A percentile compares a stretch with the other conserved stretches of the same genome.
phyloP scores from a whole-genome alignment of 2,329 filamentous ascomycete genomes.

The Aureobasidium sp. region DNA sequence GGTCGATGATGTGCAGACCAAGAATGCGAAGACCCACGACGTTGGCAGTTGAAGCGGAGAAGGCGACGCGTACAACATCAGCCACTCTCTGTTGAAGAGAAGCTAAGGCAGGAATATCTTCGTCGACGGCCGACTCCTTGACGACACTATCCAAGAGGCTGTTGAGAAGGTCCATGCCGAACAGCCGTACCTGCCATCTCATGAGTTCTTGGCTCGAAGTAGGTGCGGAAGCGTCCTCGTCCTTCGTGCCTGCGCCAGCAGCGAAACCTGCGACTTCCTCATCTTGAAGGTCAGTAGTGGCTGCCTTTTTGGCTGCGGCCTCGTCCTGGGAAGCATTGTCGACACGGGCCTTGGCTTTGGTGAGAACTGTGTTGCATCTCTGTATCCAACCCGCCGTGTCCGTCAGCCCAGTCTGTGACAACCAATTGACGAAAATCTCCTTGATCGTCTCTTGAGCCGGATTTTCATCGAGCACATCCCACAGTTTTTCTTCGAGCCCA shows the following conservation, averaged over 20 bases:
- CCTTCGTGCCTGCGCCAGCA: slow-evolving; percentile 53
- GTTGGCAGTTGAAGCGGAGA: slow-evolving; percentile 90
- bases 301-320: slow-evolving; percentile 35
- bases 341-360: slow-evolving; percentile 67
- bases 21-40: slow-evolving; percentile 84
- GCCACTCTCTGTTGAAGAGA: slow-evolving; percentile 76
- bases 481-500: slow-evolving; percentile 82
- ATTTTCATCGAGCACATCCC: slow-evolving; percentile 73
- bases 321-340: slow-evolving; percentile 32
- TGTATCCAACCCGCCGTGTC: slow-evolving; percentile 82
- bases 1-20: slow-evolving; percentile 88
- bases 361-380: slow-evolving; percentile 78
- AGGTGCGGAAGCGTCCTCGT: slow-evolving; percentile 31
- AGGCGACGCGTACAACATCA: slow-evolving; percentile 92
- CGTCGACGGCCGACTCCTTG: slow-evolving; percentile 69
- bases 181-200: slow-evolving; percentile 91
- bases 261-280: slow-evolving; percentile 97
- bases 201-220: slow-evolving; percentile 67
- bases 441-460: slow-evolving; percentile 72
- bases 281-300: slow-evolving; percentile 71
- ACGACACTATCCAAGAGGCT: slow-evolving; percentile 72
- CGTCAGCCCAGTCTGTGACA: slow-evolving; percentile 75
- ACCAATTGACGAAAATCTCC: slow-evolving; percentile 86
- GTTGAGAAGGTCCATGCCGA: slow-evolving; percentile 81
- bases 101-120: slow-evolving; percentile 66